phyloP scores from a whole-genome alignment of 23 red algal genomes.

The Agarophyton chilense region DNA sequence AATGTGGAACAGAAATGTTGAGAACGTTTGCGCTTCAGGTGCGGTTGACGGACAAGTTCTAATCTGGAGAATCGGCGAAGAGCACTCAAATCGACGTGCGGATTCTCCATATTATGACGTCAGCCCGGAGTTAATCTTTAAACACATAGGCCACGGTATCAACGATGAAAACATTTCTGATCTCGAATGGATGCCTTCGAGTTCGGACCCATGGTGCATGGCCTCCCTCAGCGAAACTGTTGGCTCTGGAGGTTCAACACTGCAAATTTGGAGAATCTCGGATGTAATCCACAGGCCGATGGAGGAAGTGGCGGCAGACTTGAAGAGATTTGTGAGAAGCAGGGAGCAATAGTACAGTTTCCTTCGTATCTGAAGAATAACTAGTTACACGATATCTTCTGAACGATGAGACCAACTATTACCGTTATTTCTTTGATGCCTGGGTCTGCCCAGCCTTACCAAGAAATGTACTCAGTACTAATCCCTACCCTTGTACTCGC shows the following conservation, averaged over 20 bases:
- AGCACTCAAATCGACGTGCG: not conserved
- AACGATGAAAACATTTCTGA: constrained; percentile 57
- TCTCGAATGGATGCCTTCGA: constrained; percentile 74
- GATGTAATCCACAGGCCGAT: constrained; percentile 58
- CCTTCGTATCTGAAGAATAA: too few species aligned
- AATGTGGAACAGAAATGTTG: constrained; percentile 73
- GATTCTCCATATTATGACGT: not conserved
- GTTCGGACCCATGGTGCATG: constrained; percentile 69
- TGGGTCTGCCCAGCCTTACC: too few species aligned
- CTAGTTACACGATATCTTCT: not conserved
- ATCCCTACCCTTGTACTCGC: too few species aligned
- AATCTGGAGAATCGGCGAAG: constrained; percentile 75
- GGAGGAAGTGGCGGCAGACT: constrained; percentile 60
- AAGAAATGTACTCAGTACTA: too few species aligned
- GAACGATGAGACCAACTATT: not conserved
- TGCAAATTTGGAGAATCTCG: constrained; percentile 79
- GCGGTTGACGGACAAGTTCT: constrained; percentile 82
- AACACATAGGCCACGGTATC: constrained; percentile 73
- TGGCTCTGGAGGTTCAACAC: constrained; percentile 63
- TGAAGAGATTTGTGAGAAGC: constrained; percentile 7
- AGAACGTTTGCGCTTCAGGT: constrained; percentile 55
- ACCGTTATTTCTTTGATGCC: not conserved
- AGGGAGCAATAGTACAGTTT: constrained; percentile 3
- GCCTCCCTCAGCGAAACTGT: constrained; percentile 73
- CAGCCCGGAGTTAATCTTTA: constrained; percentile 72